Conservation (phyloP, 2,329 filamentous ascomycete species). For the Trichocomaceae sp. region DNA sequence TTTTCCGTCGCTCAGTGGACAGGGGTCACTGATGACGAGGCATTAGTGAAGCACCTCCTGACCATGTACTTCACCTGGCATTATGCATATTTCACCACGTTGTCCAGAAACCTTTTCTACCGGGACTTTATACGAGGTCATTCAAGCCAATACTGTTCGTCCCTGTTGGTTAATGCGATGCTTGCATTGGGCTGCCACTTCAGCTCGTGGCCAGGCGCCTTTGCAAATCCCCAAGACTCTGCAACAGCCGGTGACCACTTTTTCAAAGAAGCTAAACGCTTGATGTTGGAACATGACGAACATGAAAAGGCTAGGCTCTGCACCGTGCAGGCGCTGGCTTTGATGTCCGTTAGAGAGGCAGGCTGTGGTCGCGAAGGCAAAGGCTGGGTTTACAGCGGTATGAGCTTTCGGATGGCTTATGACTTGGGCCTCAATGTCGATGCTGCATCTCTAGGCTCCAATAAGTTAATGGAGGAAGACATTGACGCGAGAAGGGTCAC, state of each 20-base stretch:
- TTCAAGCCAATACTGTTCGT: conserved; percentile 72
- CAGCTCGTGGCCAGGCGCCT: conserved; percentile 67
- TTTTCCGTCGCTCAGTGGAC: conserved; percentile 83
- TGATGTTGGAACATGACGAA: conserved; percentile 86
- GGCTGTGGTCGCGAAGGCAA: conserved; percentile 90
- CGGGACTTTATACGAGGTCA: conserved; percentile 71
- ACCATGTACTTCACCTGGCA: conserved; percentile 99
- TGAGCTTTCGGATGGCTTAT: conserved; percentile 96
- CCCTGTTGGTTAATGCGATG: conserved; percentile 88
- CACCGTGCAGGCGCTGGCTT: conserved; percentile 83
- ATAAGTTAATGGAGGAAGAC: conserved; percentile 70
- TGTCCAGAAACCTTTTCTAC: conserved; percentile 81
- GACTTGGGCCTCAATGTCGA: conserved; percentile 90
- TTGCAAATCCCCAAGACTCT: conserved; percentile 63
- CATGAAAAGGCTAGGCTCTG: conserved; percentile 83
- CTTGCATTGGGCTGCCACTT: conserved; percentile 91
- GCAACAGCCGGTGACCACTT: conserved; percentile 92
- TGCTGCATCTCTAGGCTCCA: conserved; percentile 56
- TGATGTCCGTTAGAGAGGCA: conserved; percentile 95
- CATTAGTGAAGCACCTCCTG: conserved; percentile 76
- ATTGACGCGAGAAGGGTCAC: conserved; percentile 85
- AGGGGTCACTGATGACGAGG: conserved; percentile 68
- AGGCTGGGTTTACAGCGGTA: conserved; percentile 96
- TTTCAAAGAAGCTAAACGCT: conserved; percentile 83
- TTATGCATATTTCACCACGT: conserved; percentile 88